Base-by-base conservation (phyloP, 2,329 filamentous ascomycete species). In the Beauveria bassiana region DNA sequence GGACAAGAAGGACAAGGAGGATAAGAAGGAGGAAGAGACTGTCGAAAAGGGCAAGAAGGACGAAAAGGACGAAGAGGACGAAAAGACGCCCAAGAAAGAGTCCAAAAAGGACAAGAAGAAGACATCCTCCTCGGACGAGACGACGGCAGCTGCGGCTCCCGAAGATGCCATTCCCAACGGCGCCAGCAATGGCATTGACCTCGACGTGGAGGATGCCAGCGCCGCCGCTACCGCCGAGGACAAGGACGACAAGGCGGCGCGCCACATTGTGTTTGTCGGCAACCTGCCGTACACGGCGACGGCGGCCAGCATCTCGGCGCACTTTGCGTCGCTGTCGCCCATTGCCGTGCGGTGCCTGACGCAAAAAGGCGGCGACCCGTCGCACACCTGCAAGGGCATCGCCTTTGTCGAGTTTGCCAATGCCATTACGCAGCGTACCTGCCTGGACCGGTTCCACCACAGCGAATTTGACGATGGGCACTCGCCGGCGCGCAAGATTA, bases 361-460 rank as follows among this genome's bases (percentile, higher is more conserved):
- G 59, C 83, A 89, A 68, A 85, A 86, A 66, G 78, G 78, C 59
- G 79, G 85, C 59, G 79, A 85, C 65, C 80, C 83, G 14, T 79
- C 78, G 60, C 67, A 51, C 22, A 84, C 86, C 66, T 88, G 85
- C 70, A 88, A 88, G 67, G 90, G 91, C 42, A 88, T 89, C 69
- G 91, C 90, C 6, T 96, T 97, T 74, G 80, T 98, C 68, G 93
- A 98, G 74, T 98, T 97, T 71, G 86, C 86, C 65, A 83, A 86
- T 67, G 96, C 87, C 76, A 89, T 93, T 75, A 86, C 89, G 71
- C 96, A 96, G 91, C 90, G 96, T 80, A 95, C 91, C 38, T 96
- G 91, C 71, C 81, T 98, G 64, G 90, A 93, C 74, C 86, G 91
- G 65, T 93, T 93, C 76, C 93, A 98, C 76, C 93, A 97, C 77